Conservation (phyloP, 345 rosid genomes). For the Arabidopsis arenosa region DNA sequence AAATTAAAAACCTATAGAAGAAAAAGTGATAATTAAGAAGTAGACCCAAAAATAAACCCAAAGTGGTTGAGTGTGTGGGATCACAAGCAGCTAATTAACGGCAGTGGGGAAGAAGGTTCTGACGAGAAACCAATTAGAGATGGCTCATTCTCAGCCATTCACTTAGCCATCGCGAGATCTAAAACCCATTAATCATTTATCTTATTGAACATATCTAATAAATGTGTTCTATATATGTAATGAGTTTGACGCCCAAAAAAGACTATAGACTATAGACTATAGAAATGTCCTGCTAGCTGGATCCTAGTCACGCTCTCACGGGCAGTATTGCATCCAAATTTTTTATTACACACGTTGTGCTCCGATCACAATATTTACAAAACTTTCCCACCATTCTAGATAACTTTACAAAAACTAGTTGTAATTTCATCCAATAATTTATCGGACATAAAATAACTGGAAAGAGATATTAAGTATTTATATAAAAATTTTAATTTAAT, state of each 20-base stretch:
- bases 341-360: neutral
- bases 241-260: neutral
- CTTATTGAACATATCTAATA: neutral
- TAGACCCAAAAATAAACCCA: neutral
- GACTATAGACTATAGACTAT: too few species aligned
- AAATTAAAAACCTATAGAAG: neutral
- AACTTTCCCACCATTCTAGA: neutral
- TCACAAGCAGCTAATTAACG: neutral
- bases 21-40: neutral
- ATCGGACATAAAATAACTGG: neutral
- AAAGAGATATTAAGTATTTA: neutral
- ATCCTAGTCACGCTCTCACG: conserved; percentile 22
- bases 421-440: neutral
- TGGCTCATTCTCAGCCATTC: conserved; percentile 10
- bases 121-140: neutral
- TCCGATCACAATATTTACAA: neutral
- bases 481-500: neutral
- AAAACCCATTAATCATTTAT: neutral
- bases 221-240: neutral
- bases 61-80: neutral
- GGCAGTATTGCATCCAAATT: conserved; percentile 1
- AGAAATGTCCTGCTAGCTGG: neutral
- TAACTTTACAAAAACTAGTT: neutral
- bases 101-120: neutral
- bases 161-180: neutral